A percentile compares a stretch with the other conserved stretches of the same genome.
phyloP scores from a whole-genome alignment of 2,329 filamentous ascomycete genomes.

The Nannizziopsis barbatae region DNA sequence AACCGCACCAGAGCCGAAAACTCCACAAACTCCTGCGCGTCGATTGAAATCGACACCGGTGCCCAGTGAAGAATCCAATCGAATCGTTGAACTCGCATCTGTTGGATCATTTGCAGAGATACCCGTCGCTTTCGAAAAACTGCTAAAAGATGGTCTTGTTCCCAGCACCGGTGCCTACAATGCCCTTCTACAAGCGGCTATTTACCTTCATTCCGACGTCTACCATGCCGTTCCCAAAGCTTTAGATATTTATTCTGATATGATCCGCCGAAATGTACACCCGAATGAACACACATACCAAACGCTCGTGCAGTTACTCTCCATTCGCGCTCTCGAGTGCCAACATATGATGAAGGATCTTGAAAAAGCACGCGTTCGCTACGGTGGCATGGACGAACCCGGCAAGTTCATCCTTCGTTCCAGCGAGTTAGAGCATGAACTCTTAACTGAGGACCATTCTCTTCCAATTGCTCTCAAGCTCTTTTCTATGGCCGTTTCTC shows the following conservation, averaged over 20 bases:
- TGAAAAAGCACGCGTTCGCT: conserved; percentile 72
- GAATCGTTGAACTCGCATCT: conserved; percentile 63
- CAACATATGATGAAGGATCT: conserved; percentile 59
- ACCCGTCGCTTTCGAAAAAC: conserved; percentile 77
- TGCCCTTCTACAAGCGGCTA: conserved; percentile 71
- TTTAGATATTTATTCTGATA: conserved; percentile 89
- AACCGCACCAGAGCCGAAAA: conserved; percentile 34
- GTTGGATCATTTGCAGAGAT: conserved; percentile 73
- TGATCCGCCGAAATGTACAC: conserved; percentile 73
- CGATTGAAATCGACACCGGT: conserved; percentile 39
- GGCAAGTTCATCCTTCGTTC: conserved; percentile 83
- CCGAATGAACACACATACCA: conserved; percentile 81
- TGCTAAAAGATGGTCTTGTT: conserved; percentile 70
- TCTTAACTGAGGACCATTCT: conserved; percentile 76
- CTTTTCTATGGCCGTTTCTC: conserved; percentile 63
- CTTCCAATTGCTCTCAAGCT: conserved; percentile 74
- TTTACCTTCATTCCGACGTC: conserved; percentile 66
- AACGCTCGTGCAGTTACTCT: conserved; percentile 71
- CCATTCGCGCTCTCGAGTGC: conserved; percentile 69
- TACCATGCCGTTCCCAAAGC: conserved; percentile 82
- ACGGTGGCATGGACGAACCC: conserved; percentile 71
- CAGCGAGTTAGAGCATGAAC: conserved; percentile 74
- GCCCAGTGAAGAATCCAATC: conserved; percentile 61
- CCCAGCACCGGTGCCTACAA: conserved; percentile 87
- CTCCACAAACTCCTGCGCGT: conserved; percentile 44